phyloP scores from a whole-genome alignment of 208 protist genomes.

The Sergeia podlipaevii region DNA sequence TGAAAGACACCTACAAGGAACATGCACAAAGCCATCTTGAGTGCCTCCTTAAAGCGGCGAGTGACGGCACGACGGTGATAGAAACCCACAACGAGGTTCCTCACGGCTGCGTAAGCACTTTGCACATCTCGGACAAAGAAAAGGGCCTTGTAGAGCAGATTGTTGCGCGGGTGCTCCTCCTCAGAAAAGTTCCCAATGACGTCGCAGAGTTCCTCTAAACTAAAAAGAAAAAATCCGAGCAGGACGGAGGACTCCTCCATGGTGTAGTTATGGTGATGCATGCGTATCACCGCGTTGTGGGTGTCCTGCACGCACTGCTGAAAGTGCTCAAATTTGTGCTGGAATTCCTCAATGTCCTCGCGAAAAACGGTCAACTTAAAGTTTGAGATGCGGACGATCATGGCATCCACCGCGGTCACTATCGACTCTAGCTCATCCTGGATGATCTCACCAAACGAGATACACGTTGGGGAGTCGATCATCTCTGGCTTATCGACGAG shows the following conservation, averaged over 20 bases:
- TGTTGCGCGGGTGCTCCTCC: conserved; percentile 28
- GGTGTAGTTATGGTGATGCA: conserved; percentile 74
- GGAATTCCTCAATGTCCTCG: conserved; percentile 59
- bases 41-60: conserved; percentile 78
- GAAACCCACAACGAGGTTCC: conserved; percentile 32
- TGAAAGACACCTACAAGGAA: conserved; percentile 70
- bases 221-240: conserved; percentile 83
- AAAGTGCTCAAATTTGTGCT: conserved; percentile 37
- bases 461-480: conserved; percentile 68
- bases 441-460: conserved; percentile 55
- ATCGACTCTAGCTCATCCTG: conserved; percentile 47
- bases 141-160: conserved; percentile 43
- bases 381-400: conserved; percentile 66
- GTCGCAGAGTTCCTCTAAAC: conserved; percentile 72
- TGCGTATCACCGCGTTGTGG: conserved; percentile 72
- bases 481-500: conserved; percentile 50
- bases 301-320: conserved; percentile 64
- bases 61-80: conserved; percentile 54
- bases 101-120: conserved; percentile 41
- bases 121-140: conserved; percentile 53
- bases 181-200: conserved; percentile 55
- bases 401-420: conserved; percentile 68
- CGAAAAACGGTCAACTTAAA: conserved; percentile 44
- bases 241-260: conserved; percentile 78
- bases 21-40: conserved; percentile 73